These are phyloP conservation scores for Chrysanthemum seticuspe DNA, from an alignment of 129 eudicot genomes.

Conservation along the genomic window DNA sequence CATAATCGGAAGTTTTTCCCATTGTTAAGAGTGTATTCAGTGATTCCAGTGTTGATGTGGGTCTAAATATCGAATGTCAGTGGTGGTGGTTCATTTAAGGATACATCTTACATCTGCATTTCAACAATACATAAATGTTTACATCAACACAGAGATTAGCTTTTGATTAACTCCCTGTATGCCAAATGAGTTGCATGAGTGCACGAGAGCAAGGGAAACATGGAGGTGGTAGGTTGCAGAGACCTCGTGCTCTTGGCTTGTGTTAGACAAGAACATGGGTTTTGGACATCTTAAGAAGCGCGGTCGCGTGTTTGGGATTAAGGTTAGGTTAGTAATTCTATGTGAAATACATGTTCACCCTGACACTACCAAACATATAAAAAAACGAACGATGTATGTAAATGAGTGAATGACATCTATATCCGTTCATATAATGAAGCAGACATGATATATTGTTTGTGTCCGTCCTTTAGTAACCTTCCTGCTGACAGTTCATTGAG, in stretches of 20 bases:
- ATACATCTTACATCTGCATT: too few relatives aligned
- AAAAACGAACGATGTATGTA: background rate
- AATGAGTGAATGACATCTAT: too few relatives aligned
- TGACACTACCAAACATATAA: background rate
- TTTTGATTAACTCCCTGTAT: background rate
- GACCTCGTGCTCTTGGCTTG: background rate
- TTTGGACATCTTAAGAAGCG: background rate
- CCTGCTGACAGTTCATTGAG: background rate
- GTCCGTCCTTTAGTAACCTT: background rate
- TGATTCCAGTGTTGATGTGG: too few relatives aligned
- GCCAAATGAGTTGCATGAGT: background rate
- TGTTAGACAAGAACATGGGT: background rate
- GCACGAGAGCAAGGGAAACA: background rate
- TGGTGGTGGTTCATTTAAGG: too few relatives aligned
- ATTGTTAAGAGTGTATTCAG: too few relatives aligned
- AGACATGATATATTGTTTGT: too few relatives aligned
- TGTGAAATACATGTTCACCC: background rate
- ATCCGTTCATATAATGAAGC: too few relatives aligned
- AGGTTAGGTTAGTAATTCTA: background rate
- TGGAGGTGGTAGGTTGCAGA: background rate
- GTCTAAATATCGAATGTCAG: too few relatives aligned
- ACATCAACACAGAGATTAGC: background rate
- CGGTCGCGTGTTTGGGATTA: background rate
- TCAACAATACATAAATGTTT: too few relatives aligned
- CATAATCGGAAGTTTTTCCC: too few relatives aligned